phyloP scores from a whole-genome alignment of 1,284 basidiomycete genomes.

The Coniferiporia weirii region DNA sequence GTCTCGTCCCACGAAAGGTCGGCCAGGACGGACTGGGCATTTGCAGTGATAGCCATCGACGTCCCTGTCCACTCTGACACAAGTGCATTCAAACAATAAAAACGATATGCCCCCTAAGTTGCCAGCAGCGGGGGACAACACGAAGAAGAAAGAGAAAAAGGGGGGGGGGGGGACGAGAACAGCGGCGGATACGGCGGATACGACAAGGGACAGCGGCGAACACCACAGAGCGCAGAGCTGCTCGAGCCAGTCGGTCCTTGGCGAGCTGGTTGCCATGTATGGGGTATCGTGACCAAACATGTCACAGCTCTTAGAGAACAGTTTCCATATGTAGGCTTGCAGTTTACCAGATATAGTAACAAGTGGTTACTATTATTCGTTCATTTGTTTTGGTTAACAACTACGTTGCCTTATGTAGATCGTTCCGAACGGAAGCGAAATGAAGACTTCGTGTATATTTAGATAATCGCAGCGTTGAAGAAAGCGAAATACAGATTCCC shows the following conservation, averaged over 20 bases:
- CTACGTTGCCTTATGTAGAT: no score
- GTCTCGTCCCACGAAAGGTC: conserved; percentile 65
- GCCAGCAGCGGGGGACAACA: not conserved
- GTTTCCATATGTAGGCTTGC: not conserved
- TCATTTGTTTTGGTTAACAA: no score
- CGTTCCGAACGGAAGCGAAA: no score
- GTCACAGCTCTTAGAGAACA: not conserved
- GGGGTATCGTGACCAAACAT: not conserved
- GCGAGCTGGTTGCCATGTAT: not conserved
- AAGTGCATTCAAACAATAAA: conserved; percentile 3
- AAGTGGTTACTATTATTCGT: no score
- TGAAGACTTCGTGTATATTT: no score
- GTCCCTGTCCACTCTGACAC: conserved; percentile 7
- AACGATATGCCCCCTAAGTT: not conserved
- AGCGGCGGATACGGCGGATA: not conserved
- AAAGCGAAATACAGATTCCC: no score
- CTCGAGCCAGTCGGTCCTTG: not conserved
- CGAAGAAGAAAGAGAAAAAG: not conserved
- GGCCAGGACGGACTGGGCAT: conserved; percentile 45
- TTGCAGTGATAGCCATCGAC: conserved; percentile 18
- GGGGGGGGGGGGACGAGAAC: not conserved
- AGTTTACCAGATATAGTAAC: no score
- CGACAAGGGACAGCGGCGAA: not conserved
- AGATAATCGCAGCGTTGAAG: no score
- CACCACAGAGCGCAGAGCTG: not conserved